These are phyloP conservation scores for Chalciporus sp. DNA, from an alignment of 1,284 basidiomycete species.

Conservation along the genomic window DNA sequence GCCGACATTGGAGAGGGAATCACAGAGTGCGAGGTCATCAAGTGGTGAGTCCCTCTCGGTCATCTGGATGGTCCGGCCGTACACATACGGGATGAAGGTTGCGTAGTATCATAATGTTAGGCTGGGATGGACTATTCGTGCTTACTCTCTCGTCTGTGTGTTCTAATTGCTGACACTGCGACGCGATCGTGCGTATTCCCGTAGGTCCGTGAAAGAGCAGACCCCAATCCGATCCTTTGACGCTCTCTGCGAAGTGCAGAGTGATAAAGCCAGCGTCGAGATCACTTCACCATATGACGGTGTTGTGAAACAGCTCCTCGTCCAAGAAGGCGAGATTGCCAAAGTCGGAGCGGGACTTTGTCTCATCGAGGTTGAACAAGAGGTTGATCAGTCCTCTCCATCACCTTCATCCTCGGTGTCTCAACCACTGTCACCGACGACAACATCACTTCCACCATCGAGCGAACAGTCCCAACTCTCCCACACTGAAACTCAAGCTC, in stretches of 20 bases:
- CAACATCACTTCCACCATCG: not conserved
- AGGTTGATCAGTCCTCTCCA: constrained; percentile 40
- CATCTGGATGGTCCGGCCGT: constrained; percentile 19
- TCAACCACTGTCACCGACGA: not conserved
- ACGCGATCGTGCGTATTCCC: not conserved
- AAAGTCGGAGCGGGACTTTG: constrained; percentile 88
- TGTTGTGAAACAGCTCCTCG: constrained; percentile 70
- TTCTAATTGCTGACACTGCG: not conserved
- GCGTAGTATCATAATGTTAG: not conserved
- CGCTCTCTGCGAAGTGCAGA: constrained; percentile 89
- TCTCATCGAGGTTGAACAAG: constrained; percentile 74
- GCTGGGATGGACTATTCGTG: not conserved
- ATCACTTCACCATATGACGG: constrained; percentile 91
- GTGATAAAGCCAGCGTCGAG: constrained; percentile 94
- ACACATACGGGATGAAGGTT: not conserved
- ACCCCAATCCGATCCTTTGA: constrained; percentile 79
- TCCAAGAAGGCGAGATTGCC: constrained; percentile 82
- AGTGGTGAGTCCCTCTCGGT: constrained; percentile 65
- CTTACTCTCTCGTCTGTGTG: not conserved
- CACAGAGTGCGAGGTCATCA: constrained; percentile 88
- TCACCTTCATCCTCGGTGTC: not conserved
- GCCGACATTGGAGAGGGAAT: constrained; percentile 95
- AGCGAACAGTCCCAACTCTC: not conserved
- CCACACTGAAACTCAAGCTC: constrained; percentile 5
- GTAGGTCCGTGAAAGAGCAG: constrained; percentile 62